Conservation (phyloP, 2,329 filamentous ascomycete genomes). For the Bipolaris gigantea region DNA sequence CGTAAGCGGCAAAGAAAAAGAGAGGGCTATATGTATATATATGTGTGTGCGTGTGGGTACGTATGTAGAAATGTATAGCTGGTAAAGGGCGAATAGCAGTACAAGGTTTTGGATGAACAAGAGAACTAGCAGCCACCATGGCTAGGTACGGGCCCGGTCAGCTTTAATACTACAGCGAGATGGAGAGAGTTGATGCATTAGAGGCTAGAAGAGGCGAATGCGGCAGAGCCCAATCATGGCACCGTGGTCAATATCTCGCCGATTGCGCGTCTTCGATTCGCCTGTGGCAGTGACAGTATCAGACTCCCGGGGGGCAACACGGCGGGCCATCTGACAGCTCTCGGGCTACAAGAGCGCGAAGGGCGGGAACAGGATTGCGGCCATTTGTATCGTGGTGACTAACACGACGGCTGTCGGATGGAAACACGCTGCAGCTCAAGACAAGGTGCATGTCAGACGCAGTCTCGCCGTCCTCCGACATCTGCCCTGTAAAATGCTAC, state of each 20-base stretch:
- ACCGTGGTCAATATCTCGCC: conserved; percentile 26
- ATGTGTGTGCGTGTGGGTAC: not conserved
- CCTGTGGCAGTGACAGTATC: conserved; percentile 22
- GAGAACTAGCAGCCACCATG: conserved; percentile 17
- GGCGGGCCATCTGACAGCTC: conserved; percentile 26
- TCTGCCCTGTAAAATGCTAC: conserved; percentile 21
- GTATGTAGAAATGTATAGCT: not conserved
- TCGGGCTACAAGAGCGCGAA: conserved; percentile 40
- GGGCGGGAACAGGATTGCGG: conserved; percentile 38
- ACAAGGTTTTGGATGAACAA: conserved; percentile 15
- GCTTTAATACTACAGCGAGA: conserved; percentile 45
- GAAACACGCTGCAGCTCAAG: conserved; percentile 21
- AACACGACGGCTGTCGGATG: conserved; percentile 29
- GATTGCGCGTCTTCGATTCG: conserved; percentile 33
- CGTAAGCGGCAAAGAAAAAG: not conserved
- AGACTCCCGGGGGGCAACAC: conserved; percentile 26
- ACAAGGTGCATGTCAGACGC: conserved; percentile 31
- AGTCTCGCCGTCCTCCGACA: conserved; percentile 25
- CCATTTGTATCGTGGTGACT: conserved; percentile 42
- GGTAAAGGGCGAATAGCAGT: conserved; percentile 2
- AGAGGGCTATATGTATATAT: not conserved
- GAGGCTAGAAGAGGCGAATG: conserved; percentile 32
- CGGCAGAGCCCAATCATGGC: conserved; percentile 29
- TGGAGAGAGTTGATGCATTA: conserved; percentile 39
- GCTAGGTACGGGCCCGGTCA: conserved; percentile 33